These are phyloP conservation scores for Anthoceros angustus DNA, from an alignment of 225 moss, liverwort and hornwort species.

Conservation along the genomic window DNA sequence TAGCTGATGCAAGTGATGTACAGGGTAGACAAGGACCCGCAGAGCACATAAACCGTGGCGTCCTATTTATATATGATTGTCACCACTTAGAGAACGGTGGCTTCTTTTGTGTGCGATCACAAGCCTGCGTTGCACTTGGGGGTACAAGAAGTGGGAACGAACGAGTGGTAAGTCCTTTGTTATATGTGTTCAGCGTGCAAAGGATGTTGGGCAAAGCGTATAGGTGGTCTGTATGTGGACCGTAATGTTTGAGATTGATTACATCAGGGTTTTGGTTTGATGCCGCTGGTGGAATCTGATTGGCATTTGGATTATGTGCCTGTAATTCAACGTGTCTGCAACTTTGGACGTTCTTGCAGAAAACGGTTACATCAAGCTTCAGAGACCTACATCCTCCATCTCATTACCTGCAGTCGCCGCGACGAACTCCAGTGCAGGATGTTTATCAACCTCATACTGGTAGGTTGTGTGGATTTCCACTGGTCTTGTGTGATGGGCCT, in stretches of 20 bases:
- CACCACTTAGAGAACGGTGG: constrained; percentile 98
- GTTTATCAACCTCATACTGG: constrained; percentile 33
- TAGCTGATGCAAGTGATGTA: too few species aligned
- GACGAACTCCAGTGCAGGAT: constrained; percentile 21
- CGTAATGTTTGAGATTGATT: not conserved
- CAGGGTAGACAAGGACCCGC: constrained; percentile 97
- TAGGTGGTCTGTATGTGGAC: not conserved
- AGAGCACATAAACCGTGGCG: constrained; percentile 75
- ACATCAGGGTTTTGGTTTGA: too few species aligned
- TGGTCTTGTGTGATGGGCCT: constrained; percentile 56
- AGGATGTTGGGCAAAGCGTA: not conserved
- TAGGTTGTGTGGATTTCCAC: constrained; percentile 12
- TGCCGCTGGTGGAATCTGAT: too few species aligned
- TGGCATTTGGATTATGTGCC: too few species aligned
- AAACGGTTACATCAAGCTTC: constrained; percentile 11
- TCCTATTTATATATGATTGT: constrained; percentile 86
- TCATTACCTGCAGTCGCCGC: constrained; percentile 80
- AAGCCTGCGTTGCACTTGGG: constrained; percentile 74
- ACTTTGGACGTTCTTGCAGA: not conserved
- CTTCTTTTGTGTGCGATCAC: constrained; percentile 57
- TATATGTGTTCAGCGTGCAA: not conserved
- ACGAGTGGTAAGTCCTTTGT: constrained; percentile 28
- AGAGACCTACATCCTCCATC: constrained; percentile 30
- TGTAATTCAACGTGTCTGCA: too few species aligned
- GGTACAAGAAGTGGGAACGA: constrained; percentile 58